Conservation (phyloP, 768 basidiomycete species). For the Boletus subparvulus region DNA sequence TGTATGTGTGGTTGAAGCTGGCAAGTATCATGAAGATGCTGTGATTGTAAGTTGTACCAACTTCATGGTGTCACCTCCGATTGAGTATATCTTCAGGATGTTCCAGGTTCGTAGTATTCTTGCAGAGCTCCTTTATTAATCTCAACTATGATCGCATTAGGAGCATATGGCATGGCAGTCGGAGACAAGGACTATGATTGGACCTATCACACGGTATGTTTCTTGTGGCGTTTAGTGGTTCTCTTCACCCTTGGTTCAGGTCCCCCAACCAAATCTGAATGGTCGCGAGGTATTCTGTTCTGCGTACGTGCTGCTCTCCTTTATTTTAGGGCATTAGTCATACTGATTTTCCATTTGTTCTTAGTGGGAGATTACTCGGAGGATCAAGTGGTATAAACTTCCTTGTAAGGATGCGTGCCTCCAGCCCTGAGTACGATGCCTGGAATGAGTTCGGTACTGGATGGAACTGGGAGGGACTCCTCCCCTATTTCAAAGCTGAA, state of each 20-base stretch:
- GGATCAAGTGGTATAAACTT: slow-evolving; percentile 21
- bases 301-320: slow-evolving; percentile 2
- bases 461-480: slow-evolving; percentile 18
- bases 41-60: slow-evolving; percentile 10
- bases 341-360: not conserved
- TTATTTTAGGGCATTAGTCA: no score
- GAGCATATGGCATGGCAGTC: not conserved
- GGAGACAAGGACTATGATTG: slow-evolving; percentile 16
- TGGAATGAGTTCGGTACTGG: slow-evolving; percentile 18
- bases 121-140: no score
- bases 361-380: slow-evolving; percentile 19
- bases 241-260: not conserved
- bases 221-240: not conserved
- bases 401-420: slow-evolving; percentile 21
- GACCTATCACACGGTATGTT: slow-evolving; percentile 16
- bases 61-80: not conserved
- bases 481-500: slow-evolving; percentile 15
- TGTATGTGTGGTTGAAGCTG: slow-evolving; percentile 22
- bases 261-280: slow-evolving; percentile 14
- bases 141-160: not conserved
- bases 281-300: not conserved
- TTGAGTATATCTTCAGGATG: slow-evolving; percentile 4
- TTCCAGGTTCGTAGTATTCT: slow-evolving; percentile 14
- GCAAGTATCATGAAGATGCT: slow-evolving; percentile 7
- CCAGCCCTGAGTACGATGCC: slow-evolving; percentile 18